Evolutionary conservation across 352 stramenopile species (phyloP).

Genomic region (Pythium sp.): DNA sequence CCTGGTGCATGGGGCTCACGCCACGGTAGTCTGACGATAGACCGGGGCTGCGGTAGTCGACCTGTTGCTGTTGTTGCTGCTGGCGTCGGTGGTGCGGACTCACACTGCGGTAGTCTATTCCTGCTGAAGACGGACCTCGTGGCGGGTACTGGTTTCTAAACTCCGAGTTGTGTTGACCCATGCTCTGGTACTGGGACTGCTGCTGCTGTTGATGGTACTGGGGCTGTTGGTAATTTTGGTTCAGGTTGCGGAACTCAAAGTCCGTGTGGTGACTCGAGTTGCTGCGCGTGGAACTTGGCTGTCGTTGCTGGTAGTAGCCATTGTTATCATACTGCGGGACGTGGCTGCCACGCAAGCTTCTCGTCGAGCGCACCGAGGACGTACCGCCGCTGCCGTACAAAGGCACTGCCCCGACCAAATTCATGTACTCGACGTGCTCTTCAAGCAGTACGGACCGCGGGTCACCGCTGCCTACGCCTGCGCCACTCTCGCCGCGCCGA

Average conservation of each 20-base stretch:
- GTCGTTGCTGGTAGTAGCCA: not conserved
- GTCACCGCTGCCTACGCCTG: not conserved
- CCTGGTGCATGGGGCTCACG: no score
- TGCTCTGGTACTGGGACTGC: not conserved
- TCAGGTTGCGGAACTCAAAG: constrained; percentile 18
- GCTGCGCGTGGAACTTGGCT: not conserved
- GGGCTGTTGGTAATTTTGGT: not conserved
- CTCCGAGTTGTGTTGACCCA: not conserved
- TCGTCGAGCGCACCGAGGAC: not conserved
- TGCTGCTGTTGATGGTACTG: not conserved
- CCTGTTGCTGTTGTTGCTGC: not conserved
- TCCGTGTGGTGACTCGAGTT: constrained; percentile 2
- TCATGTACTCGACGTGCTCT: constrained; percentile 2
- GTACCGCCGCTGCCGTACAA: not conserved
- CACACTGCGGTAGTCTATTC: not conserved
- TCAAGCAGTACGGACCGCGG: constrained; percentile 4
- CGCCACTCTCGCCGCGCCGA: not conserved
- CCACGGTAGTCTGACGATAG: not conserved
- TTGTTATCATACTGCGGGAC: constrained; percentile 1
- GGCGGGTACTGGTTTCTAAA: constrained; percentile 3
- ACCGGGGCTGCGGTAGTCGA: not conserved
- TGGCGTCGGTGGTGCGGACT: not conserved
- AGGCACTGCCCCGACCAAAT: not conserved
- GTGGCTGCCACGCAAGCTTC: not conserved
- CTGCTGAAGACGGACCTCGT: not conserved